phyloP scores from a whole-genome alignment of 331 rosid genomes.

The Stylosanthes scabra region DNA sequence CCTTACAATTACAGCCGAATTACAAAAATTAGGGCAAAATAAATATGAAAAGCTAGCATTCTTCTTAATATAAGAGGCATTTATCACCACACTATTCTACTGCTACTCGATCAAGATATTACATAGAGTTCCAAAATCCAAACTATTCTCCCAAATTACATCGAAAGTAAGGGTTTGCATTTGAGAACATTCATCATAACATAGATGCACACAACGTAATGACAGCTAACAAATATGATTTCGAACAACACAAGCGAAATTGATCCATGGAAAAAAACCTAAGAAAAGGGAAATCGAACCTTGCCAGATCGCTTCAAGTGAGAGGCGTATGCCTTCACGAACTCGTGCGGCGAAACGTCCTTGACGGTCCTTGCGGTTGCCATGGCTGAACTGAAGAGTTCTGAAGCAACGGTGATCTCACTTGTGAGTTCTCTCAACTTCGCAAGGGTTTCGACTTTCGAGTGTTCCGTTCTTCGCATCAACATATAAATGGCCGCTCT shows the following conservation, averaged over 20 bases:
- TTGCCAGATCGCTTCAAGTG: conserved; percentile 89
- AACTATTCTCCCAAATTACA: not conserved
- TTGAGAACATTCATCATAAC: conserved; percentile 1
- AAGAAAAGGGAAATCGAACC: conserved; percentile 43
- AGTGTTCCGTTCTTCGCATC: not conserved
- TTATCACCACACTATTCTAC: not conserved
- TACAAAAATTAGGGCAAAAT: not conserved
- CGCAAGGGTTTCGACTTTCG: not conserved
- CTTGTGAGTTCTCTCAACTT: not conserved
- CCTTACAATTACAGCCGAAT: not conserved
- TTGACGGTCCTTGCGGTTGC: conserved; percentile 78
- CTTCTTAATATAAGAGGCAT: not conserved
- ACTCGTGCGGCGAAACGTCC: conserved; percentile 88
- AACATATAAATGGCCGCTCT: not conserved
- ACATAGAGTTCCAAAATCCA: not conserved
- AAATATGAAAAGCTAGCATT: not conserved
- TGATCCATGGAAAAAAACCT: not conserved
- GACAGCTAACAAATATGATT: not conserved
- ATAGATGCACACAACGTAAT: not conserved
- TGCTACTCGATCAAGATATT: not conserved
- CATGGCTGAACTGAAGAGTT: conserved; percentile 43
- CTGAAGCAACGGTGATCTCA: conserved; percentile 8
- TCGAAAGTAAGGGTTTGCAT: not conserved
- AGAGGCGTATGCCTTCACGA: conserved; percentile 86
- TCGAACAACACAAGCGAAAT: not conserved